These are phyloP conservation scores for Pestalotiopsis sp. DNA, from an alignment of 2,329 filamentous ascomycete species.

Conservation along the genomic window DNA sequence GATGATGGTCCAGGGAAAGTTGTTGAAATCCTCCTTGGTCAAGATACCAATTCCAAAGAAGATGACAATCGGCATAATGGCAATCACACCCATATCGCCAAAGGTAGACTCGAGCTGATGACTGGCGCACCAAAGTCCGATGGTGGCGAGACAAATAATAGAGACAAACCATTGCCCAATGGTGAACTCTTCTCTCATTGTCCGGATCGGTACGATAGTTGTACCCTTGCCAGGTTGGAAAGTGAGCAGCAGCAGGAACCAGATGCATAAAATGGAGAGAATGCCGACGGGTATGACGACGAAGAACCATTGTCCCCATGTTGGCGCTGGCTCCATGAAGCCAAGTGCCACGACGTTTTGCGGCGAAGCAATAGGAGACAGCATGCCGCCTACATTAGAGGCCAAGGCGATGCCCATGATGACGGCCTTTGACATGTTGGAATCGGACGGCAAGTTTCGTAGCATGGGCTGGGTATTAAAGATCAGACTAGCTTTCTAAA, in stretches of 20 bases:
- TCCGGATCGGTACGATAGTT: constrained; percentile 87
- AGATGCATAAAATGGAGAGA: constrained; percentile 85
- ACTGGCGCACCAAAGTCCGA: constrained; percentile 87
- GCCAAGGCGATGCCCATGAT: constrained; percentile 94
- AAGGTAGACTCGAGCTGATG: constrained; percentile 87
- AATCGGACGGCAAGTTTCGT: constrained; percentile 87
- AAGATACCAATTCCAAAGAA: constrained; percentile 97
- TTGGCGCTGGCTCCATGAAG: constrained; percentile 90
- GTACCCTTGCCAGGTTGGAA: constrained; percentile 87
- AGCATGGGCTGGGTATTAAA: constrained; percentile 73
- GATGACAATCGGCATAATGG: constrained; percentile 90
- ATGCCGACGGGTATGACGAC: constrained; percentile 91
- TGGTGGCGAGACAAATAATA: constrained; percentile 79
- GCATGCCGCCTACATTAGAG: constrained; percentile 94
- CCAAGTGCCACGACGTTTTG: constrained; percentile 97
- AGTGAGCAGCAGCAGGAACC: constrained; percentile 80
- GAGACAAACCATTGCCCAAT: constrained; percentile 93
- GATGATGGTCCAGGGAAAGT: constrained; percentile 99
- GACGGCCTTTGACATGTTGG: constrained; percentile 90
- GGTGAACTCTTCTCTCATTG: constrained; percentile 85
- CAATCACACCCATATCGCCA: constrained; percentile 97
- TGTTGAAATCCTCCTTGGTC: constrained; percentile 99
- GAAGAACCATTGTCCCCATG: constrained; percentile 98
- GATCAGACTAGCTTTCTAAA: not conserved
- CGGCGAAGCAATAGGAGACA: constrained; percentile 94